phyloP scores from a whole-genome alignment of 108 stramenopile genomes.

The Schizochytrium sp. region DNA sequence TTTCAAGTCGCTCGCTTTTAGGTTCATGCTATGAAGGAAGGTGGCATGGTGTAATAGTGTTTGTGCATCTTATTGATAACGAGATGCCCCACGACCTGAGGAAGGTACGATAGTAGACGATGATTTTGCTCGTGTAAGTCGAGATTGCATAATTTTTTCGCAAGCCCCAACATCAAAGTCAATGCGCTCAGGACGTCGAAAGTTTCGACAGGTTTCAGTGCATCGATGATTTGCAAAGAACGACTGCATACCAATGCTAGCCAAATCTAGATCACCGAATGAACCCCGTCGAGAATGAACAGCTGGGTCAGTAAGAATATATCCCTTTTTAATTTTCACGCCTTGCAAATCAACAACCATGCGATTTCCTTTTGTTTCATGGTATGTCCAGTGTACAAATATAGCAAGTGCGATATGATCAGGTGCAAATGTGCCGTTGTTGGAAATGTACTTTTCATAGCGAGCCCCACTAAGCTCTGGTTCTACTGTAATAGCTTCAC shows the following conservation, averaged over 20 bases:
- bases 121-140: neutral
- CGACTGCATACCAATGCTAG: conserved; percentile 1
- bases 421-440: conserved; percentile 42
- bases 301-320: conserved; percentile 38
- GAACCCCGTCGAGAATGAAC: neutral
- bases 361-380: conserved; percentile 11
- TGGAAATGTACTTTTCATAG: conserved; percentile 52
- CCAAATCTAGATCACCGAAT: conserved; percentile 39
- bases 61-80: neutral
- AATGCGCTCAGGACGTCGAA: neutral
- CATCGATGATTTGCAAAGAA: conserved; percentile 44
- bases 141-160: conserved; percentile 48
- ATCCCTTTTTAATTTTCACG: neutral
- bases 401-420: neutral
- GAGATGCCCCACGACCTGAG: neutral
- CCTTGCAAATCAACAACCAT: conserved; percentile 43
- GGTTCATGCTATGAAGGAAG: no score
- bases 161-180: neutral
- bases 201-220: neutral
- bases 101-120: neutral
- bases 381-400: conserved; percentile 50
- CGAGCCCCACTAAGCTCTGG: neutral
- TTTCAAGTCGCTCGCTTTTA: no score
- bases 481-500: neutral
- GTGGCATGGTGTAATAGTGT: no score